Conservation (phyloP, 139 green algal genomes). For the Volvox reticuliferus region DNA sequence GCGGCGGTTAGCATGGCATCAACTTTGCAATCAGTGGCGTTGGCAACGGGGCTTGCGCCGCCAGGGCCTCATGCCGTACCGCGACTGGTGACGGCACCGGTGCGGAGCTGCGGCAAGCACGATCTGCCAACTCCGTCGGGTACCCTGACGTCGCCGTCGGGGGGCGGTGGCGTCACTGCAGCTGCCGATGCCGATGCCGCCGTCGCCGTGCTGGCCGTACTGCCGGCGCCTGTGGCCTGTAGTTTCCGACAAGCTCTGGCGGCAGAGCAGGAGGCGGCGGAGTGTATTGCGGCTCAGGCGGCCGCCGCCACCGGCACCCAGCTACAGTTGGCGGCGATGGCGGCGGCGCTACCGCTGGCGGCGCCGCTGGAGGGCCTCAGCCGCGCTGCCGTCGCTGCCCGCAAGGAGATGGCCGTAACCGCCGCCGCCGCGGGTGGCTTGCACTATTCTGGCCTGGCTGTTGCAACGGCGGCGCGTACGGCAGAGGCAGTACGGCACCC, state of each 20-base stretch:
- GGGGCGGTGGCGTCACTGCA: background rate
- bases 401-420: conserved; percentile 18
- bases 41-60: conserved; percentile 3
- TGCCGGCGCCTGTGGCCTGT: background rate
- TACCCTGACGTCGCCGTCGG: background rate
- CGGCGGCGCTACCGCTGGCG: background rate
- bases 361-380: background rate
- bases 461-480: conserved; percentile 11
- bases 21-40: conserved; percentile 10
- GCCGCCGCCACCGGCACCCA: background rate
- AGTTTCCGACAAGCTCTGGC: conserved; percentile 7
- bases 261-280: conserved; percentile 9
- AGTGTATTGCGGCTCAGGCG: background rate
- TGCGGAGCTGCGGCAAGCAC: no score
- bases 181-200: background rate
- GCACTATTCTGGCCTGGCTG: conserved; percentile 21
- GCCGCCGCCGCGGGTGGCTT: conserved; percentile 42
- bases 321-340: background rate
- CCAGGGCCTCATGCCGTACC: background rate
- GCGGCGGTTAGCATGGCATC: background rate
- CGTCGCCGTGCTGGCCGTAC: background rate
- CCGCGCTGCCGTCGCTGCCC: background rate
- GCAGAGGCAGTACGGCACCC: conserved; percentile 22
- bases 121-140: background rate
- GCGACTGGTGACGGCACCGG: background rate